Base-by-base conservation (phyloP, 306 rosid species). In the Vachellia pachyceras region DNA sequence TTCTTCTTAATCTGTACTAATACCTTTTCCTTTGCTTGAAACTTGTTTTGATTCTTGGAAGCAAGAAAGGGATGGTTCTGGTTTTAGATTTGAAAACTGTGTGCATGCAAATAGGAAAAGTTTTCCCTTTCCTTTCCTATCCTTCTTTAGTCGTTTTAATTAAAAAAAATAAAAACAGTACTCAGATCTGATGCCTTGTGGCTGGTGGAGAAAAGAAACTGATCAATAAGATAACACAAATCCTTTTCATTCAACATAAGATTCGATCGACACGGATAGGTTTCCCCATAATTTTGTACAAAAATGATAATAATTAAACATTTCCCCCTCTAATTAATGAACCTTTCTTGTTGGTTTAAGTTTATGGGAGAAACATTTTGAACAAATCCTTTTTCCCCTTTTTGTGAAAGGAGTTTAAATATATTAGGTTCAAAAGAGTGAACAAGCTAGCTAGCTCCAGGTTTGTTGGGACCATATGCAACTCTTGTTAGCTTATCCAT, bases 1-100 rank as follows among this genome's bases (percentile, higher is more conserved):
- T 29, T 29, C 33, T 29, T 29, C 33, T 29, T 29, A 29, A 29
- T 29, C 33, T 29, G 33, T 29, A 29, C 33, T 29, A 29, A 29
- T 29, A 29, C 33, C 2, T 29, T 29, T 29, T 29, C 9, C 14
- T n/a, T 69, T 69, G 73, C 37, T n/a, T n/a, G 47, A 22, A 69
- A 44, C 37, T 69, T 69, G 29, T 41, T 69, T 69, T 69, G 37
- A 69, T 69, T 69, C 74, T 69, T 44, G 37, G 74, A 69, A 12
- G 74, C 74, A 44, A 69, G 55, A 69, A 69, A 69, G 42, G 54
- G 74, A 69, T 69, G 74, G 74, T 11, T 44, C 54, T 44, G 11
- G 25, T 22, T 25, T 20, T 22, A 69, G 37, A 44, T 41, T 69
- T 42, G 74, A 41, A 69, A 42, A 69, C 36, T 41, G 22, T n/a